phyloP scores from a whole-genome alignment of 225 moss, liverwort and hornwort genomes.

The Marchantia polymorpha region DNA sequence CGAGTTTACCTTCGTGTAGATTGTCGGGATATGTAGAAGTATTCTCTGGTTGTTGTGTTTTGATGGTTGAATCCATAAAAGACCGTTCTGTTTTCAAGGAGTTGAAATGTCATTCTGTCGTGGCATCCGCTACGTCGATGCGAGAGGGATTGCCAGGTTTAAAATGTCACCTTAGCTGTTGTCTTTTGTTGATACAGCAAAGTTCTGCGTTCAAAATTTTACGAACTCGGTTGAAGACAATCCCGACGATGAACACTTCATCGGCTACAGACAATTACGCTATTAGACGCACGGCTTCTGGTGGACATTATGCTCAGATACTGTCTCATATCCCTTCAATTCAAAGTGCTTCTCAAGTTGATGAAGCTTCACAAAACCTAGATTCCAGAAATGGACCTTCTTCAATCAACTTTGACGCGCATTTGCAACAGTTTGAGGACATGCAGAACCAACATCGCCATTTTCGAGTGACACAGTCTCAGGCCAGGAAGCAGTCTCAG shows the following conservation, averaged over 20 bases:
- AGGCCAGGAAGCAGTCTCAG: constrained; percentile 39
- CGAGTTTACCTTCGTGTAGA: too few relatives aligned
- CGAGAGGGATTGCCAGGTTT: too few relatives aligned
- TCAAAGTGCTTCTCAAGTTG: constrained; percentile 46
- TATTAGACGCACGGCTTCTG: constrained; percentile 78
- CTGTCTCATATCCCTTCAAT: constrained; percentile 77
- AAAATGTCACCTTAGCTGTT: too few relatives aligned
- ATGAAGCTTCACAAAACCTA: constrained; percentile 57
- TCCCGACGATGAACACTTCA: constrained; percentile 72
- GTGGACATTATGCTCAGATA: constrained; percentile 87
- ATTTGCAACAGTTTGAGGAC: constrained; percentile 85
- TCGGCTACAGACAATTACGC: constrained; percentile 69
- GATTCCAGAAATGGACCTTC: constrained; percentile 64
- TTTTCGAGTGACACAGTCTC: constrained; percentile 55
- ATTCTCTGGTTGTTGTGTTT: too few relatives aligned
- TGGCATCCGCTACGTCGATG: too few relatives aligned
- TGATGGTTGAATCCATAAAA: too few relatives aligned
- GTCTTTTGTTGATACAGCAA: constrained; percentile 52
- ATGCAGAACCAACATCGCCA: constrained; percentile 91
- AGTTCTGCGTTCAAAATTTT: constrained; percentile 97
- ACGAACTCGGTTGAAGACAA: constrained; percentile 88
- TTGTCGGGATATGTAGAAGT: too few relatives aligned
- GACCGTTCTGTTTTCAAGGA: too few relatives aligned
- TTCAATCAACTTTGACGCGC: constrained; percentile 72
- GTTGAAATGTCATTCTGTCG: too few relatives aligned